Evolutionary conservation across 768 basidiomycete species (phyloP).

Genomic region (Suillus decipiens): DNA sequence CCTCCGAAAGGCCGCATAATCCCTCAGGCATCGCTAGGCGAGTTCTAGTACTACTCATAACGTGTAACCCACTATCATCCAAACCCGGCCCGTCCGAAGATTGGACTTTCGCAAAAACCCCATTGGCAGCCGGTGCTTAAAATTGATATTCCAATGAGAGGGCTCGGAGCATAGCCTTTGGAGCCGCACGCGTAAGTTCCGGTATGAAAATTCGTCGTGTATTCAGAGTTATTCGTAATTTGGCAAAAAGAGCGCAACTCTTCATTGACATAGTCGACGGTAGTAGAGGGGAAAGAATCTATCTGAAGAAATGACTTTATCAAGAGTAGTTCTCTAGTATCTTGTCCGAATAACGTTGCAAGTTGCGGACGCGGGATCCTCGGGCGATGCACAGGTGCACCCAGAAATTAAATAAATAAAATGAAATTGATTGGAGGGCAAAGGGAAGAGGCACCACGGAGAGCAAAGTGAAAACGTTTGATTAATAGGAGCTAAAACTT

Average conservation of each 20-base stretch:
- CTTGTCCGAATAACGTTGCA: background rate
- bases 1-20: background rate
- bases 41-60: background rate
- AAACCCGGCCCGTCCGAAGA: background rate
- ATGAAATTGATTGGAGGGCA: background rate
- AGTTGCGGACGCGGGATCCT: background rate
- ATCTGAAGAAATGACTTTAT: background rate
- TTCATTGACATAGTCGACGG: background rate
- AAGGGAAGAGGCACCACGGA: background rate
- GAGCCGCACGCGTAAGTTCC: slow-evolving; percentile 6
- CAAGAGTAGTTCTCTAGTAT: background rate
- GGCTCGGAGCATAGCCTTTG: background rate
- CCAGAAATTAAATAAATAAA: background rate
- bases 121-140: background rate
- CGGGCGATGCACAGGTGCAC: background rate
- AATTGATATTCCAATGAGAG: background rate
- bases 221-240: background rate
- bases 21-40: background rate
- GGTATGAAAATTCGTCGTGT: background rate
- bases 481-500: background rate
- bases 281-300: background rate
- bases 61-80: background rate
- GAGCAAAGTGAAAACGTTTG: background rate
- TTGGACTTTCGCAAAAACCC: background rate
- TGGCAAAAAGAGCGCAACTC: slow-evolving; percentile 3